These are phyloP conservation scores for Pleurotus cornucopiae DNA, from an alignment of 768 basidiomycete genomes.

Conservation along the genomic window DNA sequence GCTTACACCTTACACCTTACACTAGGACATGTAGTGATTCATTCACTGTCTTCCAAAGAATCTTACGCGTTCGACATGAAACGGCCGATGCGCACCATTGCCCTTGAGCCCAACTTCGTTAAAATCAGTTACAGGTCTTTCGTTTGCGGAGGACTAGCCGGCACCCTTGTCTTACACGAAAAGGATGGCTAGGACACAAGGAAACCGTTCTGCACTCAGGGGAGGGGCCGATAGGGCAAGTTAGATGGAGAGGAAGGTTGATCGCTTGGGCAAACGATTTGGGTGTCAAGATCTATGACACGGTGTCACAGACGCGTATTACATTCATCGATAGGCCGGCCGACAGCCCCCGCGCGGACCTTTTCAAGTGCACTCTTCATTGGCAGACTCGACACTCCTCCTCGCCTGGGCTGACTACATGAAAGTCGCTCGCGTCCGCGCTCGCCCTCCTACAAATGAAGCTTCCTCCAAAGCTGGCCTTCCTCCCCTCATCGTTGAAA, in stretches of 20 bases:
- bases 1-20: constrained; percentile 17
- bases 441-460: constrained; percentile 44
- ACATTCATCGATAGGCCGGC: constrained; percentile 80
- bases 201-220: constrained; percentile 77
- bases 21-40: constrained; percentile 86
- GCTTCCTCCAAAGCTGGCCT: constrained; percentile 41
- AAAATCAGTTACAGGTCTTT: constrained; percentile 74
- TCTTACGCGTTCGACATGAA: constrained; percentile 86
- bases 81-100: constrained; percentile 85
- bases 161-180: constrained; percentile 81
- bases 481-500: constrained; percentile 72
- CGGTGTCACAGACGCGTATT: constrained; percentile 68
- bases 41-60: constrained; percentile 75
- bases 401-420: constrained; percentile 94
- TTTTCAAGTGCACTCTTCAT: constrained; percentile 87
- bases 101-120: constrained; percentile 88
- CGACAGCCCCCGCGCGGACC: constrained; percentile 85
- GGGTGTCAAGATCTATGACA: constrained; percentile 93
- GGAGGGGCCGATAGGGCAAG: constrained; percentile 94
- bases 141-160: constrained; percentile 90
- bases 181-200: constrained; percentile 95
- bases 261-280: constrained; percentile 97
- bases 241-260: constrained; percentile 78
- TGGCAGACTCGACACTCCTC: constrained; percentile 92
- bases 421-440: constrained; percentile 80